Conservation (phyloP, 1,139 yeast species). For the Candida sojae region DNA sequence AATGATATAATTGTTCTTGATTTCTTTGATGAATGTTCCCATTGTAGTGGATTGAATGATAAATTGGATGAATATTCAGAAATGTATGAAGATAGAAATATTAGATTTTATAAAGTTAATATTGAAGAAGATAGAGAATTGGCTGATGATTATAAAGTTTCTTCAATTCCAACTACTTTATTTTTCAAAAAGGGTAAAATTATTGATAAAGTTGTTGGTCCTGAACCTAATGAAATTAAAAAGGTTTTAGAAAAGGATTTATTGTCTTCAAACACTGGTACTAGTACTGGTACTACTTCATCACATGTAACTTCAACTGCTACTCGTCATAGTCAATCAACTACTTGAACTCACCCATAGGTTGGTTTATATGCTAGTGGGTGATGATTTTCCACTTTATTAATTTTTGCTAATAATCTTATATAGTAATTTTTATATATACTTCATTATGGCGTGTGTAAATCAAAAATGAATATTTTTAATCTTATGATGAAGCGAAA, state of each 20-base stretch:
- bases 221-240: constrained; percentile 50
- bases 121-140: constrained; percentile 15
- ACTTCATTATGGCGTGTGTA: too few relatives aligned
- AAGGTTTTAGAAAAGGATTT: constrained; percentile 14
- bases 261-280: constrained; percentile 1
- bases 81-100: constrained; percentile 10
- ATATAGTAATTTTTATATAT: too few relatives aligned
- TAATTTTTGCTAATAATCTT: background rate
- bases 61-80: constrained; percentile 14
- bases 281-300: background rate
- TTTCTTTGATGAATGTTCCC: constrained; percentile 16
- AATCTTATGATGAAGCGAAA: background rate
- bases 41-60: constrained; percentile 14
- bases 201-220: constrained; percentile 75
- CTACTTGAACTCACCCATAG: background rate
- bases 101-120: constrained; percentile 14
- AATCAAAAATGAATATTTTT: background rate
- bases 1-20: constrained; percentile 16
- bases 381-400: background rate
- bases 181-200: constrained; percentile 71
- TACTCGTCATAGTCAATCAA: constrained; percentile 1
- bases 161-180: constrained; percentile 58
- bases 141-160: constrained; percentile 45
- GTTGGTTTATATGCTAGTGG: too few relatives aligned
- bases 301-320: background rate